These are phyloP conservation scores for Talaromyces liani DNA, from an alignment of 495 filamentous ascomycete genomes.

Conservation along the genomic window DNA sequence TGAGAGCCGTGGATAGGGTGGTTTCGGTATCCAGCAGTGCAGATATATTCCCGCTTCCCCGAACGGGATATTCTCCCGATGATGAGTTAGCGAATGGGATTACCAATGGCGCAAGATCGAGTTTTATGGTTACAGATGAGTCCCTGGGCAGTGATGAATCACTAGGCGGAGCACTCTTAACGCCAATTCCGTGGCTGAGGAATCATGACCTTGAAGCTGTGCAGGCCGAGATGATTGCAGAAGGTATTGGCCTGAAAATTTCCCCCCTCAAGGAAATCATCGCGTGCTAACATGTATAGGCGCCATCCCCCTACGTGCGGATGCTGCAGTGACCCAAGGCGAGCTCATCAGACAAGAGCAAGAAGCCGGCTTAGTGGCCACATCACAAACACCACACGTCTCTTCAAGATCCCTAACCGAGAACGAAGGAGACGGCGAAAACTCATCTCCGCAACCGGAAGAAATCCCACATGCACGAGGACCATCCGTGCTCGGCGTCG, in stretches of 20 bases:
- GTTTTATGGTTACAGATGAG: conserved; percentile 23
- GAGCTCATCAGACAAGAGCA: conserved; percentile 75
- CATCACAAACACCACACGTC: neutral
- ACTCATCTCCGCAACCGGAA: conserved; percentile 22
- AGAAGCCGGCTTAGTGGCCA: conserved; percentile 50
- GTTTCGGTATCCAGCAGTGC: conserved; percentile 81
- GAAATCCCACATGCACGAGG: conserved; percentile 76
- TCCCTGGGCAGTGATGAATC: conserved; percentile 74
- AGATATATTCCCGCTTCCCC: conserved; percentile 75
- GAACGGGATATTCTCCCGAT: conserved; percentile 19
- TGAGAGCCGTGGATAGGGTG: conserved; percentile 85
- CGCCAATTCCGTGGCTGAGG: conserved; percentile 84
- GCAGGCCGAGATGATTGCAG: conserved; percentile 13
- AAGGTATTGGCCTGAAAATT: conserved; percentile 13
- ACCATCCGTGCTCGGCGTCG: conserved; percentile 73
- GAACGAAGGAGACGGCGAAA: conserved; percentile 19
- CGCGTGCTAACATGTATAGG: conserved; percentile 16
- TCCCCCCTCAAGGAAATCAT: neutral
- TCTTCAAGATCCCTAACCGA: conserved; percentile 19
- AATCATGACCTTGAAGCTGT: conserved; percentile 26
- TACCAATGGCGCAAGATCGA: conserved; percentile 22
- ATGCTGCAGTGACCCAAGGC: conserved; percentile 61
- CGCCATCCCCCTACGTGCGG: conserved; percentile 8
- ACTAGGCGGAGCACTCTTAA: conserved; percentile 83
- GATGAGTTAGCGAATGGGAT: conserved; percentile 29